Evolutionary conservation across 1,284 basidiomycete species (phyloP).

Genomic region (Hemileia vastatrix): DNA sequence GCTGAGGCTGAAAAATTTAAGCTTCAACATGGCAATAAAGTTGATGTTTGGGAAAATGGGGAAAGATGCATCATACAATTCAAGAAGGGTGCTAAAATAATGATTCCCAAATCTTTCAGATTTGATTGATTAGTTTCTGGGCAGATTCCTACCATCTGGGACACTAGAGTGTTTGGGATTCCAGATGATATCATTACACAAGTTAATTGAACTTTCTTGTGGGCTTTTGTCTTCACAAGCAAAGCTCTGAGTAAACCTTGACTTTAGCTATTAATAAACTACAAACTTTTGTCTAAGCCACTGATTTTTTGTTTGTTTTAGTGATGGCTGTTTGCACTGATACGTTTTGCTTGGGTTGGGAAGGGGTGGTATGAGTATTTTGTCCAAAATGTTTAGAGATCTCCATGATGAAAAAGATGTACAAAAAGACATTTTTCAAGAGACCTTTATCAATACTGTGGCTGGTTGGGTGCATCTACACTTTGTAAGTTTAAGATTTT

Average conservation of each 20-base stretch:
- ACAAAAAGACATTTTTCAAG: constrained; percentile 95
- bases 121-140: constrained; percentile 92
- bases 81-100: constrained; percentile 92
- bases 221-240: constrained; percentile 88
- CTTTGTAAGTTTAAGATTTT: constrained; percentile 46
- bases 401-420: constrained; percentile 93
- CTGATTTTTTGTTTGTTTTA: not conserved
- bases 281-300: not conserved
- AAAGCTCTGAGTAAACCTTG: constrained; percentile 64
- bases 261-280: not conserved
- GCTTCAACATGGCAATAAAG: constrained; percentile 90
- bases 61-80: constrained; percentile 89
- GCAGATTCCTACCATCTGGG: constrained; percentile 94
- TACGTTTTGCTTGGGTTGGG: constrained; percentile 51
- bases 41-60: constrained; percentile 78
- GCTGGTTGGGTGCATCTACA: constrained; percentile 95
- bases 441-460: constrained; percentile 97
- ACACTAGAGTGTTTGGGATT: constrained; percentile 89
- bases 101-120: constrained; percentile 87
- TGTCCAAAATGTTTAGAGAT: constrained; percentile 87
- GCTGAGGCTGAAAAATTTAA: constrained; percentile 92
- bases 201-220: constrained; percentile 85
- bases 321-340: constrained; percentile 93
- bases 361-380: constrained; percentile 31
- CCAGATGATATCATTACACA: constrained; percentile 95